Conservation (phyloP, 2,329 filamentous ascomycete genomes). For the Fusarium fujikuroi region DNA sequence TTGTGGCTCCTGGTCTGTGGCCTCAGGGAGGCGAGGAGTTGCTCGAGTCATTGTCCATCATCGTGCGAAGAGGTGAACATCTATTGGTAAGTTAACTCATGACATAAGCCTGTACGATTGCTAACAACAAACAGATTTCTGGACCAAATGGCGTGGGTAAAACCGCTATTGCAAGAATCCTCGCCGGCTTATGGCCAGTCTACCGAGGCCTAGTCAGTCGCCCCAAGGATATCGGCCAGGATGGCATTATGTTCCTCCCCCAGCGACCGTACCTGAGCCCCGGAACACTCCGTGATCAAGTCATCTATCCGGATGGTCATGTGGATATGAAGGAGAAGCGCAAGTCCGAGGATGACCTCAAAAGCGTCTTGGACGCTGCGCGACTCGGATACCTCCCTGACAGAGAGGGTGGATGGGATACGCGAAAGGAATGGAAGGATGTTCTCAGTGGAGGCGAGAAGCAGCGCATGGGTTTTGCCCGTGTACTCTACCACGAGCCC, state of each 20-base stretch:
- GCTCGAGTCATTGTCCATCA: constrained; percentile 86
- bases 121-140: constrained; percentile 69
- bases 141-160: constrained; percentile 96
- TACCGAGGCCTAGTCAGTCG: constrained; percentile 93
- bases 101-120: not conserved
- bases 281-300: constrained; percentile 93
- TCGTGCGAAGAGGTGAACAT: constrained; percentile 91
- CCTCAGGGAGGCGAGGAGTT: constrained; percentile 93
- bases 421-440: constrained; percentile 97
- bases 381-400: constrained; percentile 88
- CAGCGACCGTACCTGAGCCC: constrained; percentile 93
- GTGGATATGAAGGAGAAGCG: constrained; percentile 89
- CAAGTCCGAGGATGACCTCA: constrained; percentile 81
- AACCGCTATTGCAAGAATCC: constrained; percentile 84
- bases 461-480: constrained; percentile 91
- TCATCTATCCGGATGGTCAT: constrained; percentile 97
- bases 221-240: constrained; percentile 80
- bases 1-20: constrained; percentile 89
- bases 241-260: constrained; percentile 98
- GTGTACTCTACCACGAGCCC: constrained; percentile 93
- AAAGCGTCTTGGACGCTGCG: constrained; percentile 82
- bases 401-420: constrained; percentile 96
- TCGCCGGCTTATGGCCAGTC: constrained; percentile 94
- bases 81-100: constrained; percentile 67
- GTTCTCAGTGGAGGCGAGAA: constrained; percentile 98